These are phyloP conservation scores for Oryza rufipogon DNA, from an alignment of 176 grass and related monocot genomes.

Conservation along the genomic window DNA sequence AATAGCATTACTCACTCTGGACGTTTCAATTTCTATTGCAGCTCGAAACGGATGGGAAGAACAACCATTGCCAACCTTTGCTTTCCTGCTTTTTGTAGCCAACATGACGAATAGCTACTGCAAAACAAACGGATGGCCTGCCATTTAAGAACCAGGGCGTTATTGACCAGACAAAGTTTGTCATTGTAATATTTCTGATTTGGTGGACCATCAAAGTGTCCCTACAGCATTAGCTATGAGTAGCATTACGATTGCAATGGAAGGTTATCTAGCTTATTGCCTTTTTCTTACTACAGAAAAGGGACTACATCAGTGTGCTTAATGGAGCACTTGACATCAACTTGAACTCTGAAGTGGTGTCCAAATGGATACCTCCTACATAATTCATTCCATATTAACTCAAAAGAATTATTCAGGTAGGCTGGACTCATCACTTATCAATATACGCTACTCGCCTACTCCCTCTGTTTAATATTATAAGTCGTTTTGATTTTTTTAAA, in stretches of 20 bases:
- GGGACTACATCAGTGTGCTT: background rate
- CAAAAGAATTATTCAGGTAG: background rate
- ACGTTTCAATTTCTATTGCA: background rate
- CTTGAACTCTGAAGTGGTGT: background rate
- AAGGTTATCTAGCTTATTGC: background rate
- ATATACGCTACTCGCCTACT: background rate
- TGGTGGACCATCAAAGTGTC: background rate
- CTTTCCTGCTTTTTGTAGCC: background rate
- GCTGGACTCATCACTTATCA: conserved; percentile 18
- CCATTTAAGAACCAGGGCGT: background rate
- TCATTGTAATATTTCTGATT: background rate
- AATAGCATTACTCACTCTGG: background rate
- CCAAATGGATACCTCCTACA: background rate
- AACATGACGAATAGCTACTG: background rate
- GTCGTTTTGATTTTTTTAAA: too few species aligned
- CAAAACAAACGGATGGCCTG: conserved; percentile 15
- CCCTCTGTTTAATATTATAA: too few species aligned
- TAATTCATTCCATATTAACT: background rate
- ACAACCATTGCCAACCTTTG: background rate
- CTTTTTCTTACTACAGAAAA: background rate
- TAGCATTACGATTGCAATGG: background rate
- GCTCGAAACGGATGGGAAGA: background rate
- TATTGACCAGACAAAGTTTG: background rate
- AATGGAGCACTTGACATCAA: background rate
- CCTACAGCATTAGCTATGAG: background rate